Evolutionary conservation across 495 filamentous ascomycete genomes (phyloP).

Genomic region (Aspergillus taichungensis): DNA sequence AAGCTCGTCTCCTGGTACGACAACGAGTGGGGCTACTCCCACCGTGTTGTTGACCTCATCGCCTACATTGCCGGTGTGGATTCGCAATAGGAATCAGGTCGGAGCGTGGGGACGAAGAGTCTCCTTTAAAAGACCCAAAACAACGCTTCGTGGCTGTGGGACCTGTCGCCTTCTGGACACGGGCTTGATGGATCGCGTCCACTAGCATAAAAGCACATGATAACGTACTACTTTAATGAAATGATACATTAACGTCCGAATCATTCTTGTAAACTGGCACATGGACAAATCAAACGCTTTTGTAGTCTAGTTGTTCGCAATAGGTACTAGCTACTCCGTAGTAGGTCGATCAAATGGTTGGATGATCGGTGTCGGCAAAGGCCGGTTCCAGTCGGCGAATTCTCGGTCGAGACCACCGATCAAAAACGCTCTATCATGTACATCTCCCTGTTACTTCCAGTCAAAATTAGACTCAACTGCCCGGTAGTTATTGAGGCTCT

Average conservation of each 20-base stretch:
- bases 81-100: constrained; percentile 40
- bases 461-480: too few relatives aligned
- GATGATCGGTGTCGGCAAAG: too few relatives aligned
- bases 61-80: constrained; percentile 89
- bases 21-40: constrained; percentile 95
- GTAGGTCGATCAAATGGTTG: too few relatives aligned
- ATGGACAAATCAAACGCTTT: too few relatives aligned
- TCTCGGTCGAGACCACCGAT: too few relatives aligned
- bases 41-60: constrained; percentile 95
- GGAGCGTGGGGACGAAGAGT: constrained; percentile 25
- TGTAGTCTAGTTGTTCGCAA: too few relatives aligned
- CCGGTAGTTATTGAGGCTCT: too few relatives aligned
- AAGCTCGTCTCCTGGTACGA: constrained; percentile 99
- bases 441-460: too few relatives aligned
- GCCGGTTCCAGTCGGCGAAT: too few relatives aligned
- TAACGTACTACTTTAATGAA: constrained; percentile 26
- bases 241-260: constrained; percentile 15
- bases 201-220: constrained; percentile 15
- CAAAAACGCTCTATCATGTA: too few relatives aligned
- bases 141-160: not conserved
- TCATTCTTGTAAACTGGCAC: not conserved
- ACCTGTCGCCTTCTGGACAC: constrained; percentile 2
- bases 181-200: not conserved
- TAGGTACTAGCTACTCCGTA: too few relatives aligned
- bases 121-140: constrained; percentile 17